A percentile compares a stretch with the other conserved stretches of the same genome.
Conservation (phyloP, 2,329 filamentous ascomycete genomes). For the Trichoderma sp. region DNA sequence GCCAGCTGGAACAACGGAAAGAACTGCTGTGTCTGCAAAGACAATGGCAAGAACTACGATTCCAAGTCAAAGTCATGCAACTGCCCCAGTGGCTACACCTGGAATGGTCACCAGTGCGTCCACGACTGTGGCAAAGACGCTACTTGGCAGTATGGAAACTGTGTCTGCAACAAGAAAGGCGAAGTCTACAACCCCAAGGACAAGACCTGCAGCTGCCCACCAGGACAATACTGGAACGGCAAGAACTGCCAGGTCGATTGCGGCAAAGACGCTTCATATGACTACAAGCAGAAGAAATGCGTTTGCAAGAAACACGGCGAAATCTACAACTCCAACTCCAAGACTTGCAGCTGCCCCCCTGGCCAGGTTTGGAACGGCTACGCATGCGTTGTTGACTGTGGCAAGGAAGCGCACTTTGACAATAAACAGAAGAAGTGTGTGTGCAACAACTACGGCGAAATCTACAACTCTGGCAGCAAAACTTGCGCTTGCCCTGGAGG, state of each 20-base stretch:
- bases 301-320: constrained; percentile 8
- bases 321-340: constrained; percentile 4
- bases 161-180: constrained; percentile 16
- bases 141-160: constrained; percentile 15
- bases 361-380: constrained; percentile 1
- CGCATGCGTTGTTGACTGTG: constrained; percentile 9
- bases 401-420: constrained; percentile 10
- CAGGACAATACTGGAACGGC: constrained; percentile 15
- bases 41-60: constrained; percentile 17
- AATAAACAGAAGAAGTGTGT: neutral
- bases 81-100: constrained; percentile 8
- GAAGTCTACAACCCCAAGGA: constrained; percentile 8
- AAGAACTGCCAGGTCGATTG: neutral
- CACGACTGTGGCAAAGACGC: constrained; percentile 19
- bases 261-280: constrained; percentile 6
- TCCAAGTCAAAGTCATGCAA: constrained; percentile 16
- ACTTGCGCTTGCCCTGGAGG: constrained; percentile 14
- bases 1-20: constrained; percentile 13
- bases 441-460: constrained; percentile 15
- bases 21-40: constrained; percentile 20
- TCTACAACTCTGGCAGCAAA: constrained; percentile 12
- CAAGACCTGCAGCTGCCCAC: constrained; percentile 20
- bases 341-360: constrained; percentile 6
- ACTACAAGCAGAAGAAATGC: constrained; percentile 5
- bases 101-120: constrained; percentile 14